Conservation (phyloP, 2,329 filamentous ascomycete species). For the Xylaria multiplex region DNA sequence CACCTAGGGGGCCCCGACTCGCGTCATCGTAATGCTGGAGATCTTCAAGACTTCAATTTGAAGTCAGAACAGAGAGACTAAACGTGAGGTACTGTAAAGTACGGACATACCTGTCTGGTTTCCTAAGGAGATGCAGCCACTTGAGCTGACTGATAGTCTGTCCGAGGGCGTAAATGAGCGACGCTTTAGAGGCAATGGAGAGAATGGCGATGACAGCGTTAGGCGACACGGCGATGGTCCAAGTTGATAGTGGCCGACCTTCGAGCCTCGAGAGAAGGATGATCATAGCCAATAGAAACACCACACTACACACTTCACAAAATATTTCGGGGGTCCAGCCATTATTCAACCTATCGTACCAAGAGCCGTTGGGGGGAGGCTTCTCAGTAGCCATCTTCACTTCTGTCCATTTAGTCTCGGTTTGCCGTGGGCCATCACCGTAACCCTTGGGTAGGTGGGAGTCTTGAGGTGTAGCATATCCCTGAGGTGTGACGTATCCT, state of each 20-base stretch:
- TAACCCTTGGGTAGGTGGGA: not conserved
- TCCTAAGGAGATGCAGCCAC: slow-evolving; percentile 28
- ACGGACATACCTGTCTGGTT: slow-evolving; percentile 24
- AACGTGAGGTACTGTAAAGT: not conserved
- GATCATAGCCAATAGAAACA: slow-evolving; percentile 27
- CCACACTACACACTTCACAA: slow-evolving; percentile 21
- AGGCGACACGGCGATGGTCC: slow-evolving; percentile 29
- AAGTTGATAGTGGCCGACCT: slow-evolving; percentile 25
- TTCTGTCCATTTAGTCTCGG: not conserved
- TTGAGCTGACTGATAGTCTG: slow-evolving; percentile 31
- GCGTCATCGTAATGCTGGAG: slow-evolving; percentile 32
- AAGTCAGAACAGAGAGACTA: slow-evolving; percentile 12
- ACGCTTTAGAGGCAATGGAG: slow-evolving; percentile 33
- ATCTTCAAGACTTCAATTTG: slow-evolving; percentile 12
- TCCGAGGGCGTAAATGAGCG: slow-evolving; percentile 28
- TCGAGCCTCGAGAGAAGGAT: slow-evolving; percentile 32
- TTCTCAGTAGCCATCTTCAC: not conserved
- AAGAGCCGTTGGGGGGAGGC: slow-evolving; percentile 9
- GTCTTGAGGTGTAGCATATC: not conserved
- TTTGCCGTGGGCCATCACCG: not conserved
- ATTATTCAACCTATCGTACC: slow-evolving; percentile 14
- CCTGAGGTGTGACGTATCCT: not conserved
- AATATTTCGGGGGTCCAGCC: slow-evolving; percentile 24
- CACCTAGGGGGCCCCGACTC: slow-evolving; percentile 33
- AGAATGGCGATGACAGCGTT: slow-evolving; percentile 33